Conservation (phyloP, 2,329 filamentous ascomycete species). For the Venturia aucupariae region DNA sequence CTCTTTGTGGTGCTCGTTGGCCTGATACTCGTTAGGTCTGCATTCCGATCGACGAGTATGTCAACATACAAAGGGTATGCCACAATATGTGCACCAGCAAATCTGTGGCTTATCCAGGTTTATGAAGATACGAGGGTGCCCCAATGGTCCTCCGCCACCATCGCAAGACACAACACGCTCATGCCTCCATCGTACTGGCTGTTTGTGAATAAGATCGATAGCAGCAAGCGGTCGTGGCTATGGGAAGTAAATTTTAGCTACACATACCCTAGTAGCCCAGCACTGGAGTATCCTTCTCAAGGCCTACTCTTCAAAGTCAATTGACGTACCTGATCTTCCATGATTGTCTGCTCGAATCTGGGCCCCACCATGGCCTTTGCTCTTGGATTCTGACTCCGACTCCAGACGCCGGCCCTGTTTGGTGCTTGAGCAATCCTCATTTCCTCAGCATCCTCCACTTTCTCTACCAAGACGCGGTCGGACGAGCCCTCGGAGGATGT, state of each 20-base stretch:
- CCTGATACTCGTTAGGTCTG: slow-evolving; percentile 42
- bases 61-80: slow-evolving; percentile 67
- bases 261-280: background rate
- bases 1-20: slow-evolving; percentile 78
- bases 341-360: slow-evolving; percentile 94
- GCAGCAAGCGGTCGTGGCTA: slow-evolving; percentile 84
- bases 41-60: slow-evolving; percentile 9
- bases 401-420: slow-evolving; percentile 76
- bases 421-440: slow-evolving; percentile 66
- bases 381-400: slow-evolving; percentile 72
- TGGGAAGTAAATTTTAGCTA: slow-evolving; percentile 19
- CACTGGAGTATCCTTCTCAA: background rate
- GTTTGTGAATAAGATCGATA: slow-evolving; percentile 92
- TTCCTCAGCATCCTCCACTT: slow-evolving; percentile 44
- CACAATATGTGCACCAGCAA: slow-evolving; percentile 82
- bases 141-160: slow-evolving; percentile 80
- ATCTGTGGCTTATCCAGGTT: slow-evolving; percentile 98
- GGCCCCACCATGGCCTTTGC: slow-evolving; percentile 83
- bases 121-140: slow-evolving; percentile 92
- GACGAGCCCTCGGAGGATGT: slow-evolving; percentile 40
- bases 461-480: slow-evolving; percentile 48
- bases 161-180: slow-evolving; percentile 76
- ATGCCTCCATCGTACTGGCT: slow-evolving; percentile 88
- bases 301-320: background rate
- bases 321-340: slow-evolving; percentile 70